Conservation (phyloP, 2,329 filamentous ascomycete genomes). For the Shiraia sp. region DNA sequence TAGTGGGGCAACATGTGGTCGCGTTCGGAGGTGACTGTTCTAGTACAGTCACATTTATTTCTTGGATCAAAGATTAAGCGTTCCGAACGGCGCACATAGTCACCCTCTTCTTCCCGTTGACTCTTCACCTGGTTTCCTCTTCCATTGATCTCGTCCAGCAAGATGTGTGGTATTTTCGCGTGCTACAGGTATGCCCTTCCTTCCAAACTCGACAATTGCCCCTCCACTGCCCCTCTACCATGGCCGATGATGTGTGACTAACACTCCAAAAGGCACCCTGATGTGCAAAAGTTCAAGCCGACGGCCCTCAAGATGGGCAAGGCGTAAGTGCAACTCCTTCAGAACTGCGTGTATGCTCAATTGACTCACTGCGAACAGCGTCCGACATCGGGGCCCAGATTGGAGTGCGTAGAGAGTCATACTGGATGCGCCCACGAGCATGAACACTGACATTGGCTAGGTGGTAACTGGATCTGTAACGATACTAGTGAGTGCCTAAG, state of each 20-base stretch:
- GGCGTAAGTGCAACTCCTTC: slow-evolving; percentile 65
- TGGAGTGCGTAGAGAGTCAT: slow-evolving; percentile 75
- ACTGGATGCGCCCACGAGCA: slow-evolving; percentile 32
- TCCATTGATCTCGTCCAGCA: slow-evolving; percentile 41
- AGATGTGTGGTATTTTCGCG: slow-evolving; percentile 96
- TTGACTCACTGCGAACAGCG: slow-evolving; percentile 58
- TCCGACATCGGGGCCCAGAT: slow-evolving; percentile 95
- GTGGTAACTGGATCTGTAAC: slow-evolving; percentile 86
- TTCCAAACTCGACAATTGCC: slow-evolving; percentile 24
- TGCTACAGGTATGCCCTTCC: slow-evolving; percentile 71
- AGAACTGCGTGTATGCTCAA: slow-evolving; percentile 10
- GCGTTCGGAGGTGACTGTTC: slow-evolving; percentile 19
- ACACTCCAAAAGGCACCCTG: slow-evolving; percentile 67
- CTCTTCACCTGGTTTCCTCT: slow-evolving; percentile 11
- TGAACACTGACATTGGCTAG: slow-evolving; percentile 54
- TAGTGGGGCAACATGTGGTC: slow-evolving; percentile 28
- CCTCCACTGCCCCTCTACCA: slow-evolving; percentile 23
- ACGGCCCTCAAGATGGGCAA: slow-evolving; percentile 91
- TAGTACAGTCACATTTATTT: slow-evolving; percentile 7
- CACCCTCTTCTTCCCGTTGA: slow-evolving; percentile 9
- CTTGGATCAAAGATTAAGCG: slow-evolving; percentile 13
- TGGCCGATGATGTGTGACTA: slow-evolving; percentile 28
- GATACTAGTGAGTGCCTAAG: slow-evolving; percentile 71
- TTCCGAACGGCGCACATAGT: slow-evolving; percentile 6
- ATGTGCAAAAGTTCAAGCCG: slow-evolving; percentile 96